Evolutionary conservation across 345 rosid genomes (phyloP).

Genomic region (Pugionium dolabratum): DNA sequence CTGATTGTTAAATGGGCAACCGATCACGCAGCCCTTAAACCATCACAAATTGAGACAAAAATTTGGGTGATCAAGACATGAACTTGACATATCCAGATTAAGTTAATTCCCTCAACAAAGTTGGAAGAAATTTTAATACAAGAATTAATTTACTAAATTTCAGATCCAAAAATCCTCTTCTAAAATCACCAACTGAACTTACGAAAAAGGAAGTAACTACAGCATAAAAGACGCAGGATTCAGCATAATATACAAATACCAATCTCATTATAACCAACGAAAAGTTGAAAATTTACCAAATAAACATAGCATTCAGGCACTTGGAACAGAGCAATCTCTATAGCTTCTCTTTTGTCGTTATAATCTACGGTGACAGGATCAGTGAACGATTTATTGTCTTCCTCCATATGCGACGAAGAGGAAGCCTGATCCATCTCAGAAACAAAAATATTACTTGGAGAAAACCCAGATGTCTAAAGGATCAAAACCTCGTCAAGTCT

Average conservation of each 20-base stretch:
- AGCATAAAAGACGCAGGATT: not conserved
- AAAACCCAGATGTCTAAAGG: constrained; percentile 20
- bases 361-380: constrained; percentile 41
- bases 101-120: too few species aligned
- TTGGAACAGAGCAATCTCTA: constrained; percentile 80
- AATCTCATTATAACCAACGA: not conserved
- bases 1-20: not conserved
- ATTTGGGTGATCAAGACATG: not conserved
- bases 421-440: constrained; percentile 39
- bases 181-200: constrained; percentile 1
- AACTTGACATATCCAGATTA: constrained; percentile 13
- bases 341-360: constrained; percentile 56
- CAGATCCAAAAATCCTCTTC: constrained; percentile 24
- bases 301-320: constrained; percentile 94
- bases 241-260: constrained; percentile 3
- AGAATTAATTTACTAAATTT: too few species aligned
- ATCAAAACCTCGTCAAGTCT: not conserved
- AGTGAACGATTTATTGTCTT: constrained; percentile 38
- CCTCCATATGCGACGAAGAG: constrained; percentile 41
- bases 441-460: not conserved
- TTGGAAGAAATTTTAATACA: not conserved
- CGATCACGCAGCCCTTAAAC: not conserved
- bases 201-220: constrained; percentile 9
- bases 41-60: not conserved
- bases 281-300: constrained; percentile 50